A percentile compares a stretch with the other conserved stretches of the same genome.
phyloP scores from a whole-genome alignment of 139 green algal genomes.

The Ettlia oleoabundans region DNA sequence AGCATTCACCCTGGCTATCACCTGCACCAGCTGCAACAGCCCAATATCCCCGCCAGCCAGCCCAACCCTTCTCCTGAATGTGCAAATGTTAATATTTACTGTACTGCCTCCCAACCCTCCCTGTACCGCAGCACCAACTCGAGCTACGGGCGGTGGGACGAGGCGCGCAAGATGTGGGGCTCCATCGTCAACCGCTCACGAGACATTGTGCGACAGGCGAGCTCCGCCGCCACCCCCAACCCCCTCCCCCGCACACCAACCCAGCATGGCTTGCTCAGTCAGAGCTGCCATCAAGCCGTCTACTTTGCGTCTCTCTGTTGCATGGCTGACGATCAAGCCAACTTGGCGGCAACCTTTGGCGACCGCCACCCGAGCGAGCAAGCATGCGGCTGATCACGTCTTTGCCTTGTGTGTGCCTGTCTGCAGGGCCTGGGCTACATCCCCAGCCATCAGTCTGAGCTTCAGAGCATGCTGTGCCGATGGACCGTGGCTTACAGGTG shows the following conservation, averaged over 20 bases:
- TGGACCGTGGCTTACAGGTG: conserved; percentile 49
- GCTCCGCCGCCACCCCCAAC: no score
- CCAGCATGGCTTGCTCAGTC: no score
- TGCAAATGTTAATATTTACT: neutral
- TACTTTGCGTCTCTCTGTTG: no score
- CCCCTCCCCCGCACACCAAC: no score
- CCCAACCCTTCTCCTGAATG: neutral
- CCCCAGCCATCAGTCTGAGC: neutral
- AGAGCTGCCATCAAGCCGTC: no score
- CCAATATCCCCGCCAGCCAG: neutral
- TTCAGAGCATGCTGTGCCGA: conserved; percentile 40
- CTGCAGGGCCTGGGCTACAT: conserved; percentile 23
- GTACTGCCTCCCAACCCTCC: neutral
- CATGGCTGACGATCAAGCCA: no score
- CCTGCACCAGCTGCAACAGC: neutral
- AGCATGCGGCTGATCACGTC: no score
- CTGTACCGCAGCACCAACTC: conserved; percentile 51
- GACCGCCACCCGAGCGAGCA: no score
- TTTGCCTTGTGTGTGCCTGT: no score
- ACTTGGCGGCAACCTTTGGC: no score
- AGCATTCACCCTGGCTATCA: neutral
- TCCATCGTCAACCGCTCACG: conserved; percentile 39
- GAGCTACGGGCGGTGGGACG: conserved; percentile 56
- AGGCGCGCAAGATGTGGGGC: conserved; percentile 54
- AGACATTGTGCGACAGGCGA: conserved; percentile 36